Conservation (phyloP, 306 rosid species). For the Citrullus mucosospermus region DNA sequence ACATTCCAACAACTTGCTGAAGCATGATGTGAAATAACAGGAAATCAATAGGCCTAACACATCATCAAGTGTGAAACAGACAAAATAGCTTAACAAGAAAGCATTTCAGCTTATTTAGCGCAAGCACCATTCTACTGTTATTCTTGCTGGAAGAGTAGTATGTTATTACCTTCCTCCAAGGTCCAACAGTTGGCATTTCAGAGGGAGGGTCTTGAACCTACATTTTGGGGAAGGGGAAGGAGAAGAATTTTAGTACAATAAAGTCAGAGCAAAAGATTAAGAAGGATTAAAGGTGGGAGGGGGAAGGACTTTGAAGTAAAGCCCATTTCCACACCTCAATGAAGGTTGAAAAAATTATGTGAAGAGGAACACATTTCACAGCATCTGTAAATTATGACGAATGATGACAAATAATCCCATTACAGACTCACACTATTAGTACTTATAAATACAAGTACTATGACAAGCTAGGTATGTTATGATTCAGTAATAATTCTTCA, state of each 20-base stretch:
- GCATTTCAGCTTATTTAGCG: background rate
- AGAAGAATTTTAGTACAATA: background rate
- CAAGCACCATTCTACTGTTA: background rate
- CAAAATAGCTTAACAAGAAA: background rate
- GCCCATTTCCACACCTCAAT: background rate
- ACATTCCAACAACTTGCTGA: background rate
- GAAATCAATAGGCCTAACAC: no score
- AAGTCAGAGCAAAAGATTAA: background rate
- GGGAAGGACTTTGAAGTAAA: background rate
- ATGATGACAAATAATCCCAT: background rate
- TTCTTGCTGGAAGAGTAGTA: background rate
- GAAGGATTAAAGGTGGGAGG: background rate
- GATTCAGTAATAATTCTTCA: background rate
- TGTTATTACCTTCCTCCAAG: conserved; percentile 87
- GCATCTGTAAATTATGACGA: background rate
- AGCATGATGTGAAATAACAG: background rate
- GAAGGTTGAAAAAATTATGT: background rate
- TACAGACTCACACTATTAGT: background rate
- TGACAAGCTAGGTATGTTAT: background rate
- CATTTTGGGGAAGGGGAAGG: conserved; percentile 6
- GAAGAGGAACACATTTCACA: background rate
- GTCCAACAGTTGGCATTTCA: conserved; percentile 67
- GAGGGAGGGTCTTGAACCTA: conserved; percentile 80
- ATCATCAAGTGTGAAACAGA: background rate
- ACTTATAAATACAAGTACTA: background rate